phyloP scores from a whole-genome alignment of 139 green algal species.

The Tetraselmis chui region DNA sequence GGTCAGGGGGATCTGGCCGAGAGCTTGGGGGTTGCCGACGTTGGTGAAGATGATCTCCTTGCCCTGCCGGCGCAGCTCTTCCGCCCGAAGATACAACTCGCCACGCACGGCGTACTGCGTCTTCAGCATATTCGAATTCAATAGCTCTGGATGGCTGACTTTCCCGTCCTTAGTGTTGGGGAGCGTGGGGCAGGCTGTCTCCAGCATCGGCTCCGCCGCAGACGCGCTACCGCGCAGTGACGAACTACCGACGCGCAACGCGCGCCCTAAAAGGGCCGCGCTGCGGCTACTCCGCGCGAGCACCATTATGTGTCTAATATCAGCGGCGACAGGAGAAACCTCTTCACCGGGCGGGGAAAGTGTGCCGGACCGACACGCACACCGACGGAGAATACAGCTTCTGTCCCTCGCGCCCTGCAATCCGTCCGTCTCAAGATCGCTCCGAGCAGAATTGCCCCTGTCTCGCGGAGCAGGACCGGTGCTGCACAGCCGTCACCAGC shows the following conservation, averaged over 20 bases:
- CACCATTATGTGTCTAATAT: too few relatives aligned
- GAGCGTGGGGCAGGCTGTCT: background rate
- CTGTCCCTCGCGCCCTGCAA: too few relatives aligned
- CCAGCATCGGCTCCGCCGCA: background rate
- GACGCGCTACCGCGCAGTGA: background rate
- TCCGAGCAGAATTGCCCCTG: too few relatives aligned
- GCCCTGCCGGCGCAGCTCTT: constrained; percentile 70
- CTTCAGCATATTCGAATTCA: constrained; percentile 76
- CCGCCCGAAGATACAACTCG: constrained; percentile 81
- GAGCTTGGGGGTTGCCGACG: constrained; percentile 88
- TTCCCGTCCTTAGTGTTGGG: constrained; percentile 64
- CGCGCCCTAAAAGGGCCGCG: background rate
- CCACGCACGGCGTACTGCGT: constrained; percentile 77
- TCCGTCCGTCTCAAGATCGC: too few relatives aligned
- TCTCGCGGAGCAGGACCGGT: too few relatives aligned
- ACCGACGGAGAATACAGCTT: too few relatives aligned
- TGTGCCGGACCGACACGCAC: too few relatives aligned
- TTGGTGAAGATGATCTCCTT: constrained; percentile 95
- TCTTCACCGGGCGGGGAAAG: too few relatives aligned
- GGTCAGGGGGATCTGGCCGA: constrained; percentile 81
- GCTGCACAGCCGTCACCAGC: too few relatives aligned
- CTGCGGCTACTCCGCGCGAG: background rate
- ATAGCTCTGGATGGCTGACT: constrained; percentile 64
- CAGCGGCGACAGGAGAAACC: too few relatives aligned
- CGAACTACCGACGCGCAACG: background rate